Evolutionary conservation across 768 basidiomycete genomes (phyloP).

Genomic region (Clavulina sp.): DNA sequence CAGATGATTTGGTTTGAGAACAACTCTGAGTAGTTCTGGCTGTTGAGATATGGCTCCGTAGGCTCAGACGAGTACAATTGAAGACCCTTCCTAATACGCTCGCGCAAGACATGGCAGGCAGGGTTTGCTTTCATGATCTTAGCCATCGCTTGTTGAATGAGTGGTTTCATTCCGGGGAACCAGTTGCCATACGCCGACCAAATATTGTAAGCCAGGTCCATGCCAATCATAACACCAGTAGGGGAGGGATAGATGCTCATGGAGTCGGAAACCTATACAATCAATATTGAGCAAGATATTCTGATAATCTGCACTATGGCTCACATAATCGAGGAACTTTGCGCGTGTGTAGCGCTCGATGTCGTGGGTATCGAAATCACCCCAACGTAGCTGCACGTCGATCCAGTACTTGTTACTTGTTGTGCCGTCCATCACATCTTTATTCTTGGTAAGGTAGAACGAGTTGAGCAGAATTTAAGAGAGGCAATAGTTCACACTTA

Average conservation of each 20-base stretch:
- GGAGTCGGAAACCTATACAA: conserved; percentile 63
- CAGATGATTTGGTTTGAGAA: conserved; percentile 98
- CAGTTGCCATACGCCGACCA: conserved; percentile 99
- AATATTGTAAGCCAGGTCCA: conserved; percentile 95
- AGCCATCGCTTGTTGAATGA: conserved; percentile 97
- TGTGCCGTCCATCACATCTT: conserved; percentile 93
- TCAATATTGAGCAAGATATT: conserved; percentile 1
- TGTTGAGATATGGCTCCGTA: conserved; percentile 97
- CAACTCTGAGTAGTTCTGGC: conserved; percentile 90
- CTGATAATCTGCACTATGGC: conserved; percentile 14
- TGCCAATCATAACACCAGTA: conserved; percentile 95
- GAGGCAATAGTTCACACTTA: conserved; percentile 21
- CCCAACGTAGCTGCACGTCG: conserved; percentile 89
- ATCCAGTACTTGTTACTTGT: conserved; percentile 99
- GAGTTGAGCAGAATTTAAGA: not conserved
- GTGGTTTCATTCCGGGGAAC: conserved; percentile 97
- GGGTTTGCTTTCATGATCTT: conserved; percentile 99
- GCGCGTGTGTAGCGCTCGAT: conserved; percentile 97
- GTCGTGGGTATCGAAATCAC: conserved; percentile 98
- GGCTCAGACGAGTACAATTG: conserved; percentile 98
- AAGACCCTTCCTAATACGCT: conserved; percentile 96
- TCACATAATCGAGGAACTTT: conserved; percentile 93
- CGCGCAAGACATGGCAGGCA: conserved; percentile 88
- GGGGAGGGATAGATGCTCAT: conserved; percentile 99
- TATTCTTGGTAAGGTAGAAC: conserved; percentile 44